phyloP scores from a whole-genome alignment of 2,329 filamentous ascomycete genomes.

The Didymella sp. region DNA sequence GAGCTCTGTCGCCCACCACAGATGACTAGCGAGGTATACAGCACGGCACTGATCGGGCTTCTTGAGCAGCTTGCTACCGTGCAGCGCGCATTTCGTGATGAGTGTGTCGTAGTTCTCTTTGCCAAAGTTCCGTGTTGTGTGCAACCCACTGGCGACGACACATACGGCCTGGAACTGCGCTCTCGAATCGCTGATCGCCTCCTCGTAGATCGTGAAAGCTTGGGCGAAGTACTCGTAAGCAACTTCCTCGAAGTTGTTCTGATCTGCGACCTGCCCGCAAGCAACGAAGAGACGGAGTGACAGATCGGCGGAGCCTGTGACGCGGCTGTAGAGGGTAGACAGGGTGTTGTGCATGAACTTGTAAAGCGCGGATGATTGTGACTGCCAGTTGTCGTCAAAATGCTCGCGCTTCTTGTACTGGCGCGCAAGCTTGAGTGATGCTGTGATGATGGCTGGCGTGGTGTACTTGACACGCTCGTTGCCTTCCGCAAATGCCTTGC shows the following conservation, averaged over 20 bases:
- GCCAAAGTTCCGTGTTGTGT: constrained; percentile 87
- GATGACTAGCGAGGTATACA: constrained; percentile 92
- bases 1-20: constrained; percentile 97
- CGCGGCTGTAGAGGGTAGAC: constrained; percentile 85
- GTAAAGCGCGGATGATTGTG: constrained; percentile 81
- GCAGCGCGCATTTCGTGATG: constrained; percentile 96
- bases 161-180: constrained; percentile 98
- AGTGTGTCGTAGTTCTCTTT: constrained; percentile 99
- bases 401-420: constrained; percentile 91
- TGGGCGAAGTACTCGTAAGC: constrained; percentile 98
- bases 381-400: constrained; percentile 76
- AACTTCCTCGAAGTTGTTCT: constrained; percentile 91
- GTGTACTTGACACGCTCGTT: constrained; percentile 97
- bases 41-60: constrained; percentile 98
- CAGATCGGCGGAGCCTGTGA: constrained; percentile 85
- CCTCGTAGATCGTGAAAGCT: constrained; percentile 97
- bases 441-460: constrained; percentile 88
- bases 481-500: constrained; percentile 86
- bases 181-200: constrained; percentile 92
- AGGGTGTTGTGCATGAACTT: constrained; percentile 94
- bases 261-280: constrained; percentile 90
- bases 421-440: constrained; percentile 86
- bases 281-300: constrained; percentile 88
- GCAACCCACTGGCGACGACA: constrained; percentile 86
- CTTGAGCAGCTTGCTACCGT: constrained; percentile 94